Base-by-base conservation (phyloP, 768 basidiomycete genomes). In the Coprinopsis strossmayeri region DNA sequence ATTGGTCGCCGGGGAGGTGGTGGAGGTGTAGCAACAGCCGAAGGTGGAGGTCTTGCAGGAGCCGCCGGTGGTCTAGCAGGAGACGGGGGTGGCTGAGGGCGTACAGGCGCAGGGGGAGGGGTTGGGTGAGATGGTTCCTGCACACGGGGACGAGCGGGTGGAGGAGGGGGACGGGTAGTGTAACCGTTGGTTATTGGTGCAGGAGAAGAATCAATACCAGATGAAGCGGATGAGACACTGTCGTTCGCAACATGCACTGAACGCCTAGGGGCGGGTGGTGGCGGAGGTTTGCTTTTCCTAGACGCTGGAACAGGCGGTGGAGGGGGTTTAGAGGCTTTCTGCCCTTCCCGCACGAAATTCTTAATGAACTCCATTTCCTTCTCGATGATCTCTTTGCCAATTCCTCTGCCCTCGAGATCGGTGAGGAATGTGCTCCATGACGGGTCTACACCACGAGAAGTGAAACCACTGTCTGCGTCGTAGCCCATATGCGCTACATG, bases 401-500 rank as follows among this genome's bases (percentile, higher is more conserved):
- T 65, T 0, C 92, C 92, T 5, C 72, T 66, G 38, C 67, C 65
- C 51, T 82, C 77, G 3, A 97, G 73, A 50, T 78, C 71, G 5
- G 68, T 72, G 2, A 97, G 71, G 49, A 98, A 65, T 1, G 79
- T 70, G 38, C 79, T 71, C 95, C 95, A 98, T 3, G 86, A 89
- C 1, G 89, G 81, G 64, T 99, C 95, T 3, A 99, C 88, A 46
- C 89, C 89, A 13, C 73, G 76, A 0, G 86, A 88, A 0, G 83
- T 85, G 64, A 91, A 97, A 2, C 95, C 95, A 21, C 82, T 78
- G 55, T 95, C 82, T 0, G 78, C 63, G 58, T 96, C 89, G 63
- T 86, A 96, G 11, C 93, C 94, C 88, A 99, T 95, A 61, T 97
- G 94, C 0, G 87, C 91, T 37, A 96, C 76, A 60, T 97, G 94